These are phyloP conservation scores for Hygrocybe coccinea DNA, from an alignment of 768 basidiomycete species.

Conservation along the genomic window DNA sequence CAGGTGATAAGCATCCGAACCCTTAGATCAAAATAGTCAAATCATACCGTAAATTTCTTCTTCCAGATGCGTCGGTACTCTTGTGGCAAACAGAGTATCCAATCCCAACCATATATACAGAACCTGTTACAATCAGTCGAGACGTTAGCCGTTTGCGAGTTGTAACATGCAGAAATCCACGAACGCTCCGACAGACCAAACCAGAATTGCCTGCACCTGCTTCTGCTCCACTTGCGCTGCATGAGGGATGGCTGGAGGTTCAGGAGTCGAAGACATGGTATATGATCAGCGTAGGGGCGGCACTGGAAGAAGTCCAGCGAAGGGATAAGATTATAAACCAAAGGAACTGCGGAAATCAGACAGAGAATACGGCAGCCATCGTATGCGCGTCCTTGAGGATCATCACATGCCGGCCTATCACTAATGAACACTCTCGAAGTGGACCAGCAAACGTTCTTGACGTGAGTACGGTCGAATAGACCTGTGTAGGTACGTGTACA, in stretches of 20 bases:
- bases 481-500: no score
- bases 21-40: not conserved
- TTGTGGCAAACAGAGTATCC: constrained; percentile 21
- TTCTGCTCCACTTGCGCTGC: constrained; percentile 16
- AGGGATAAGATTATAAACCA: no score
- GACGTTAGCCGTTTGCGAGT: constrained; percentile 6
- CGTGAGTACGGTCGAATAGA: no score
- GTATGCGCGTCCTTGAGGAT: no score
- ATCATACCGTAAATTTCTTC: constrained; percentile 19
- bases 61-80: constrained; percentile 25
- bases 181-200: constrained; percentile 26
- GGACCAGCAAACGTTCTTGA: no score
- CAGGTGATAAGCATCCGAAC: not conserved
- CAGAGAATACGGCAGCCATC: no score
- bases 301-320: no score
- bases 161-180: constrained; percentile 3
- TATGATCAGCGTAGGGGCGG: no score
- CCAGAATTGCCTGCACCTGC: constrained; percentile 19
- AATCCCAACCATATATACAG: constrained; percentile 28
- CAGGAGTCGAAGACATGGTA: constrained; percentile 6
- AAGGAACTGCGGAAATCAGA: no score
- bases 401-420: no score
- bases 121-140: constrained; percentile 14
- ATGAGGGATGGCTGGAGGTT: constrained; percentile 13
- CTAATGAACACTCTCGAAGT: no score